These are phyloP conservation scores for Actinomortierella wolfii DNA, from an alignment of 371 early-diverging fungal genomes.

Conservation along the genomic window DNA sequence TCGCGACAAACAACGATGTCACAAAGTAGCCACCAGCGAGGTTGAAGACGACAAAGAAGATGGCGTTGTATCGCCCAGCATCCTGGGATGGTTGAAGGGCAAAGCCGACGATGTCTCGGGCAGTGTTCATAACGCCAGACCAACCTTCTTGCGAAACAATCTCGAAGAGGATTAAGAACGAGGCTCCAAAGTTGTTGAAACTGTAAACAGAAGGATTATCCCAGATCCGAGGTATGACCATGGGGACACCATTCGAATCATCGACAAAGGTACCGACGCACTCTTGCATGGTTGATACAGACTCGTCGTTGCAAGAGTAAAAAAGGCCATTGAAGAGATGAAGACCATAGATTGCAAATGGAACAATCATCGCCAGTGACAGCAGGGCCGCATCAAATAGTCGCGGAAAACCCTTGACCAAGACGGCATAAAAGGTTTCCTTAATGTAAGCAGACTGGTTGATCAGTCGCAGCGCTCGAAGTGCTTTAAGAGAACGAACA, in stretches of 20 bases:
- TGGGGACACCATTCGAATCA: slow-evolving; percentile 24
- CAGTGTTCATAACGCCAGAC: slow-evolving; percentile 64
- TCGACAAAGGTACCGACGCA: slow-evolving; percentile 52
- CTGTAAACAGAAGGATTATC: slow-evolving; percentile 66
- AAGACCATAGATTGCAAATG: slow-evolving; percentile 72
- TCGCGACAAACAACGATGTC: slow-evolving; percentile 69
- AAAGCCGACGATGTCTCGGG: slow-evolving; percentile 60
- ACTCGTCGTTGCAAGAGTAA: slow-evolving; percentile 60
- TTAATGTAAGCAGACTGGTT: slow-evolving; percentile 60
- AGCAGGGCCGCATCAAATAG: slow-evolving; percentile 66
- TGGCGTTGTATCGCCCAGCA: slow-evolving; percentile 57
- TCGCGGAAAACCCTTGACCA: slow-evolving; percentile 60
- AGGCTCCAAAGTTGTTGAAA: slow-evolving; percentile 67
- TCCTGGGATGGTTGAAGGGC: slow-evolving; percentile 53
- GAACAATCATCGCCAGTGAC: slow-evolving; percentile 62
- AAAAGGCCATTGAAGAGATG: slow-evolving; percentile 65
- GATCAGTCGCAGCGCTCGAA: slow-evolving; percentile 69
- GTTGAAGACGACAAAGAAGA: slow-evolving; percentile 71
- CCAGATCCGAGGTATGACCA: slow-evolving; percentile 67
- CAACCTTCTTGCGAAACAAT: slow-evolving; percentile 76
- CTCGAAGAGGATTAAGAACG: slow-evolving; percentile 66
- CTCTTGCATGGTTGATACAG: slow-evolving; percentile 23
- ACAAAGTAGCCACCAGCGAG: slow-evolving; percentile 69
- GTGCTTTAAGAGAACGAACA: slow-evolving; percentile 67
- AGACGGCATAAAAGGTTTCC: slow-evolving; percentile 63